Evolutionary conservation across 495 filamentous ascomycete species (phyloP), one percentile per base, ranked within the genome.

Genomic region (Trichoderma parareesei): DNA sequence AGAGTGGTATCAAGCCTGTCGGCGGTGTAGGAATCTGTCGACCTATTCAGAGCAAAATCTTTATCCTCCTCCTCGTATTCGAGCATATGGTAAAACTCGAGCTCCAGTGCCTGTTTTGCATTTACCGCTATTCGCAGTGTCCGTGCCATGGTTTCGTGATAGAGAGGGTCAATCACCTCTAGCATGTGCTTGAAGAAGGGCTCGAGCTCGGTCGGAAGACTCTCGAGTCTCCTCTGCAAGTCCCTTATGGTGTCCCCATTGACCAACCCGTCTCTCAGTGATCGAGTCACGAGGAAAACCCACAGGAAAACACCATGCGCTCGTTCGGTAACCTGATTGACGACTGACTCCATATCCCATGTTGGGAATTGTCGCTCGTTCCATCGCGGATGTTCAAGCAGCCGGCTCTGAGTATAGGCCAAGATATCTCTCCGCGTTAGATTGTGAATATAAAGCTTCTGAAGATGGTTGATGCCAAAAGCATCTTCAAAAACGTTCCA

Each of bases 271-370:
- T 65, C 43, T 0, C 60, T 64, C 0, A 75, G 61, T 4, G 62
- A 64, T 18, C 44, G 57, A 2, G 67, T 61, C 10, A 75, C 72
- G 0, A 75, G 61, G 33, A 72, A 65, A 3, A 76, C 72, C 78
- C 79, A 80, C 14, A 78, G 69, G 63, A 79, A 80, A 0, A 80
- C 77, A 7, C 79, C 79, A 13, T 69, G 42, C 3, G 78, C 70
- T 62, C 65, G 73, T 3, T 67, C n/a, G 0, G 71, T 66, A 14
- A 81, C 65, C 6, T 74, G 67, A 4, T 66, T 35, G 9, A 72
- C 59, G 1, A 78, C 65, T 7, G 48, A 14, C 33, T 61, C n/a
- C 5, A 43, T 40, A 11, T 65, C 57, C 27, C 16, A 14, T 37
- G 33, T 57, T 10, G 60, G 42, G 37, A 48, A 62, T n/a, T 64